phyloP scores from a whole-genome alignment of 371 early-diverging fungal genomes.

The Zychaea mexicana region DNA sequence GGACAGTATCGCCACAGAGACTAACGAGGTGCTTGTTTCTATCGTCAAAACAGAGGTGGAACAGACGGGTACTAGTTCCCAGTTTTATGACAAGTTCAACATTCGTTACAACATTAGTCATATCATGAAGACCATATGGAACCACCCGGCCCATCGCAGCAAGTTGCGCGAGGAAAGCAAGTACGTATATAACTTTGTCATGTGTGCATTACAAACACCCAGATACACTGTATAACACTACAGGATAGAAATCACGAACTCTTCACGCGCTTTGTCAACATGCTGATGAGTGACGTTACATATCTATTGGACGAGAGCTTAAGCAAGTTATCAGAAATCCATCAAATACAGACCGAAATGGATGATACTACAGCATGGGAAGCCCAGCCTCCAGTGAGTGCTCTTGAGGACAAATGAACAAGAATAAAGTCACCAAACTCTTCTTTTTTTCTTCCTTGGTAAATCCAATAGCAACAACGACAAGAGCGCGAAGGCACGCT shows the following conservation, averaged over 20 bases:
- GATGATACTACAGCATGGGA: constrained; percentile 58
- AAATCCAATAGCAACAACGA: constrained; percentile 49
- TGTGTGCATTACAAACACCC: background rate
- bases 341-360: constrained; percentile 80
- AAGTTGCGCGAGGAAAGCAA: constrained; percentile 61
- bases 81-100: constrained; percentile 98
- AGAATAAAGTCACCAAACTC: background rate
- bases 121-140: constrained; percentile 88
- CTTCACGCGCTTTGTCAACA: constrained; percentile 90
- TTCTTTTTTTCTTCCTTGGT: background rate
- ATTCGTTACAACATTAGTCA: constrained; percentile 96
- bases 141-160: constrained; percentile 64
- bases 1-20: no score
- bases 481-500: constrained; percentile 72
- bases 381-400: constrained; percentile 52
- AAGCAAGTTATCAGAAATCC: constrained; percentile 85
- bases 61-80: constrained; percentile 88
- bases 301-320: constrained; percentile 94
- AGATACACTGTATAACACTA: background rate
- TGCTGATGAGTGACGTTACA: constrained; percentile 96
- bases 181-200: constrained; percentile 31
- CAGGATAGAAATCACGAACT: constrained; percentile 59
- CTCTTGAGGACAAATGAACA: background rate
- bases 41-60: constrained; percentile 93
- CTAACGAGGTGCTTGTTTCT: no score